These are phyloP conservation scores for Fimicolochytrium jonesii DNA, from an alignment of 192 early-diverging fungal species.

Conservation along the genomic window DNA sequence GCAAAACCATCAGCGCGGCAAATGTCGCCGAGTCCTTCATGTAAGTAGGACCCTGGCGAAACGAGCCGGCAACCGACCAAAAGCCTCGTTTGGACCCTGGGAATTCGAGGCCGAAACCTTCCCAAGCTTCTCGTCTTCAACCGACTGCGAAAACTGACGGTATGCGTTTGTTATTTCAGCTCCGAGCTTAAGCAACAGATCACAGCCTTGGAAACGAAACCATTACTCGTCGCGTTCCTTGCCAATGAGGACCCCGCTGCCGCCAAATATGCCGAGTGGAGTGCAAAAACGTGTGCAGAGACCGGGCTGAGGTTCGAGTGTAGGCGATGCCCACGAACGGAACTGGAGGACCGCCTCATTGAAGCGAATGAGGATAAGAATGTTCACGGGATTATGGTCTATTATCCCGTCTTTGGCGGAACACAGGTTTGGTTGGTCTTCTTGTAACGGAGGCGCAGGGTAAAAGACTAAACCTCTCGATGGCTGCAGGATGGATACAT, in stretches of 20 bases:
- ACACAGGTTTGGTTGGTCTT: constrained; percentile 62
- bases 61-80: too few species aligned
- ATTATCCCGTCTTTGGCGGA: constrained; percentile 96
- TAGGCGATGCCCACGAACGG: constrained; percentile 71
- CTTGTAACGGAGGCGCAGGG: not conserved
- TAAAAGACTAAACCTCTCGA: not conserved
- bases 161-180: constrained; percentile 22
- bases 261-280: constrained; percentile 93
- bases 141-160: too few species aligned
- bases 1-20: too few species aligned
- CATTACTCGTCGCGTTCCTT: constrained; percentile 81
- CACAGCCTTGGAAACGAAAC: constrained; percentile 14
- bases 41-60: too few species aligned
- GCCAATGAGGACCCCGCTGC: constrained; percentile 91
- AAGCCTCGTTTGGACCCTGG: too few species aligned
- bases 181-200: constrained; percentile 40
- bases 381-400: constrained; percentile 97
- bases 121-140: too few species aligned
- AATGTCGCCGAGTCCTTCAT: too few species aligned
- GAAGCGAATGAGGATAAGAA: constrained; percentile 81
- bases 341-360: constrained; percentile 78
- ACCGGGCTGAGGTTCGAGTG: constrained; percentile 91
- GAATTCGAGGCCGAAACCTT: too few species aligned
- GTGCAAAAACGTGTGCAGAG: constrained; percentile 85
- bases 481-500: constrained; percentile 78